Base-by-base conservation (phyloP, 2,329 filamentous ascomycete genomes). In the Dothideomycetes sp. region DNA sequence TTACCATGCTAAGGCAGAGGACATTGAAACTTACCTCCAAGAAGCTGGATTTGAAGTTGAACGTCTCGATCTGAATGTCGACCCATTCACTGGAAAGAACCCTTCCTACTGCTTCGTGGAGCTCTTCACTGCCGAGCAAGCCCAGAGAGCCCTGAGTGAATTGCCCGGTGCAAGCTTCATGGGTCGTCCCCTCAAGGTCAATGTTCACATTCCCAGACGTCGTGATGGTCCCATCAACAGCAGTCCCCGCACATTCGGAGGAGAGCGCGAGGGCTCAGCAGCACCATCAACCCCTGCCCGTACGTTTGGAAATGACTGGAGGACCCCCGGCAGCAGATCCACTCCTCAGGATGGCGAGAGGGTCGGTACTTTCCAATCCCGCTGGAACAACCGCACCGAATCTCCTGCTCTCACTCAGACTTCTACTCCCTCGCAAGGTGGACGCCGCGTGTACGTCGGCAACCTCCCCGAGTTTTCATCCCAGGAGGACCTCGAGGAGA, bases 71-170 rank as follows among this genome's bases (percentile, higher is more conserved):
- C 79, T 85, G 49, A 78, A 77, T 1, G 69, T 81, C 38, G 79
- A 85, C 50, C 72, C 77, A 1, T 75, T 81, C 56, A 80, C 73
- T 19, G 74, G 71, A 31, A 68, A 79, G 33, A 85, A 84, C 54
- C 79, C 79, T 0, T 80, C 77, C 29, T 84, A 84, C 61, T 85
- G 80, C 62, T 85, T 86, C 49, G 73, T 84, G 34, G 80, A 85
- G 51, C 73, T 85, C 42, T 57, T 59, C 34, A 68, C 65, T 34
- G 66, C 67, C 34, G 72, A 73, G 19, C 64, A 74, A 19, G 79
- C 79, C 3, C 65, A 73, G 4, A 56, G 57, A 2, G 77, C 75
- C 2, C 74, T 84, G 54, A 52, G 58, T n/a, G 62, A 68, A 10
- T 61, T 84, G 32, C 64, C 73, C 40, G 71, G 70, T 14, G 64